These are phyloP conservation scores for Leishmania tarentolae DNA, from an alignment of 208 protist genomes.

Conservation along the genomic window DNA sequence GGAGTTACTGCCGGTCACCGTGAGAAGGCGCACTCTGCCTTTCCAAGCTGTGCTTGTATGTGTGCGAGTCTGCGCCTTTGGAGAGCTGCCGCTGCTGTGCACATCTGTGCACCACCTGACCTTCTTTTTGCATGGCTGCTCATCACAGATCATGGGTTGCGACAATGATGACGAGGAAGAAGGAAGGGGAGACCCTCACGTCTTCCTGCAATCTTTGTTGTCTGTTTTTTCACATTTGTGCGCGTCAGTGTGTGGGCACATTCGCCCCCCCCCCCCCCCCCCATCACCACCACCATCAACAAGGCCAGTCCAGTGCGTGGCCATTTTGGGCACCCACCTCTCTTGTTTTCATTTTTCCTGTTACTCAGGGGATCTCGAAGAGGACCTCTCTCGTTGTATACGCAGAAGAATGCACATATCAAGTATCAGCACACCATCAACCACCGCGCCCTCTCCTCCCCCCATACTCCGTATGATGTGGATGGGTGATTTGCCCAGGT, in stretches of 20 bases:
- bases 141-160: no score
- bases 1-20: neutral
- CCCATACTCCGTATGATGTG: neutral
- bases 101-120: no score
- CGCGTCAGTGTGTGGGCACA: neutral
- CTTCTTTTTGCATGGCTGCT: neutral
- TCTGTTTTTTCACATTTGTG: neutral
- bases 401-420: neutral
- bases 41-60: neutral
- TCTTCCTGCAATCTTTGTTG: no score
- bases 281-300: neutral
- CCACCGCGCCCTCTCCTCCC: no score
- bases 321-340: neutral
- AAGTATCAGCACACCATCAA: neutral
- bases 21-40: neutral
- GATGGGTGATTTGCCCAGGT: neutral
- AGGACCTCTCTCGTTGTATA: neutral
- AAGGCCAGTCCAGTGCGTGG: neutral
- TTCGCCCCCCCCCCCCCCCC: neutral
- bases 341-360: neutral
- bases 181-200: no score
- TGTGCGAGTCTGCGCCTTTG: neutral
- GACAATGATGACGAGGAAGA: no score
- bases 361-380: neutral
- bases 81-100: no score